Percentiles rank a stretch among this genome's conserved stretches.
phyloP scores from a whole-genome alignment of 306 rosid genomes.

The Adenanthera pavonina region DNA sequence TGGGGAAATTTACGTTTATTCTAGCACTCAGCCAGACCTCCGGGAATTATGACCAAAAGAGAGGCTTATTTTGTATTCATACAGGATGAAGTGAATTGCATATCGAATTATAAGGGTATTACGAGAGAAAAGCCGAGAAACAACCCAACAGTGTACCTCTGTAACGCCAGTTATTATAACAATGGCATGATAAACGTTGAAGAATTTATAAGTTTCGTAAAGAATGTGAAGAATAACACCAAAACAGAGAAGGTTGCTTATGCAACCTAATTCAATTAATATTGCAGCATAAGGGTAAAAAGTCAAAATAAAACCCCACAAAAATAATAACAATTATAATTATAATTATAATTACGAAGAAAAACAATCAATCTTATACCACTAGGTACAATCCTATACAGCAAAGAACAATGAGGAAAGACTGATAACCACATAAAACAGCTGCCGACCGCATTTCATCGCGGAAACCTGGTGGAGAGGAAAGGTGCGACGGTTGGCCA shows the following conservation, averaged over 20 bases:
- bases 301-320: conserved; percentile 53
- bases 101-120: conserved; percentile 30
- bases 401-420: conserved; percentile 50
- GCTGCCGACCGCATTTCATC: conserved; percentile 57
- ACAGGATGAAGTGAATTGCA: conserved; percentile 13
- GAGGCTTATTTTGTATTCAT: conserved; percentile 20
- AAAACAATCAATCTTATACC: conserved; percentile 63
- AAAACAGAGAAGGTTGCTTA: conserved; percentile 49
- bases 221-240: conserved; percentile 25
- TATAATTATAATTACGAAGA: conserved; percentile 37
- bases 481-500: conserved; percentile 63
- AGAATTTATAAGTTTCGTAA: conserved; percentile 30
- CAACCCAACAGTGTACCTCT: conserved; percentile 38
- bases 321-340: conserved; percentile 25
- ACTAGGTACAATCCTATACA: conserved; percentile 81
- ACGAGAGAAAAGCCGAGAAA: conserved; percentile 35
- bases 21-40: conserved; percentile 18
- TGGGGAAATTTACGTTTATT: not conserved
- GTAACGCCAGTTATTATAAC: conserved; percentile 44
- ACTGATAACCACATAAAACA: conserved; percentile 39
- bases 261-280: conserved; percentile 64
- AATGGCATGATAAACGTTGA: conserved; percentile 49
- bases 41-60: not conserved
- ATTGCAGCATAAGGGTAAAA: conserved; percentile 51
- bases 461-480: conserved; percentile 75